These are phyloP conservation scores for Nicotiana obtusifolia DNA, from an alignment of 257 asterid genomes.

Conservation along the genomic window DNA sequence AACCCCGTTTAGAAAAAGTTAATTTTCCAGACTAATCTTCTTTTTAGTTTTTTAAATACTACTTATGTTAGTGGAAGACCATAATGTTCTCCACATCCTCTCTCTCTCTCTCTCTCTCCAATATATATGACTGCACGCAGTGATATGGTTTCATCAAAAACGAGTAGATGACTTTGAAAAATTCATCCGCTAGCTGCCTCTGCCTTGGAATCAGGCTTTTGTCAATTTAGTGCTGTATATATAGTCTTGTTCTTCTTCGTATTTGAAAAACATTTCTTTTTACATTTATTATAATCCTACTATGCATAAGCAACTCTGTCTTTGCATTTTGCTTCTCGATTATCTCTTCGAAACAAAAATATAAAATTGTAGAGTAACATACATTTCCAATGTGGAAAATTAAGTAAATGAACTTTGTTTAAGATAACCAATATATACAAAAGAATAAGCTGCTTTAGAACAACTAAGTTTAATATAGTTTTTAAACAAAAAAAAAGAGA, in stretches of 20 bases:
- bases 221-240: slow-evolving; percentile 15
- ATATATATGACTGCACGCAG: slow-evolving; percentile 12
- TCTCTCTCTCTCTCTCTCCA: neutral
- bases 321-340: neutral
- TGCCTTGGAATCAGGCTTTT: slow-evolving; percentile 19
- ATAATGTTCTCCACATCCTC: slow-evolving; percentile 26
- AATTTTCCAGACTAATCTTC: slow-evolving; percentile 8
- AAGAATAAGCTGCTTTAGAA: neutral
- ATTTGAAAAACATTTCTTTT: neutral
- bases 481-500: too few relatives aligned
- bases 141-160: neutral
- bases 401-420: neutral
- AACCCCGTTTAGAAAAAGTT: slow-evolving; percentile 3
- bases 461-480: too few relatives aligned
- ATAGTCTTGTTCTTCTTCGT: neutral
- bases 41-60: neutral
- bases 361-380: too few relatives aligned
- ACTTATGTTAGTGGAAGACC: neutral
- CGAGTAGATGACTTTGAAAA: neutral
- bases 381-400: too few relatives aligned
- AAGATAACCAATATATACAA: neutral
- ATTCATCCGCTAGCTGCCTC: neutral
- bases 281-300: neutral
- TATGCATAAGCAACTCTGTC: neutral
- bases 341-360: too few relatives aligned